Base-by-base conservation (phyloP, 306 rosid genomes). In the Vigna hirtella region DNA sequence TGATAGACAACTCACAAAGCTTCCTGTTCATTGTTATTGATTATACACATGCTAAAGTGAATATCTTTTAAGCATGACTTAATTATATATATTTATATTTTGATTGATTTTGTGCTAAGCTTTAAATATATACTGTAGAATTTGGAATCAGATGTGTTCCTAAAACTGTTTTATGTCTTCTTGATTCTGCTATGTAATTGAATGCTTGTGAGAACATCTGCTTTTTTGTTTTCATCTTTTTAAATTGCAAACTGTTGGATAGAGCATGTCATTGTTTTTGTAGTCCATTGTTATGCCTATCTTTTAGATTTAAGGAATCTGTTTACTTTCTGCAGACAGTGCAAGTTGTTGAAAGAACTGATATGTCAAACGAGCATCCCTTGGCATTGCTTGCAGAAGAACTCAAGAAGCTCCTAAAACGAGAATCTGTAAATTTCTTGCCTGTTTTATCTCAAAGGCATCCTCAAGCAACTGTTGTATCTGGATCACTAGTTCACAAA, bases 381-480 rank as follows among this genome's bases (percentile, higher is more conserved):
- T 84, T 95, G 89, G 93, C 97, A 82, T 85, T 93, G 84, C 97
- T 95, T 80, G 99, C 98, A 24, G 98, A 91, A 86, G 99, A 91
- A 83, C 87, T 88, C 51, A 91, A 95, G 84, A 91, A 88, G 84
- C 87, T 95, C 72, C 81, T 93, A 70, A 91, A 91, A 81, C 93
- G 84, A 66, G 99, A 95, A 72, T 84, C 97, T 49, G 78, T 79
- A 63, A 66, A 84, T 80, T 95, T 89, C 88, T 87, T 93, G 86
- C 99, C 98, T 76, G 81, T 93, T 81, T 91, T 93, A 77, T 89
- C 95, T 82, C 92, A 87, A 81, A 88, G 99, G 90, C 91, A 95
- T 86, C 93, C 98, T 56, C 97, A 93, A 69, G 98, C 98, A 82
- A 48, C 81, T 57, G 80, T 90, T 78, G 89, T 89, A 83, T 95